Evolutionary conservation across 257 asterid genomes (phyloP).

Genomic region (Penstemon newberryi): DNA sequence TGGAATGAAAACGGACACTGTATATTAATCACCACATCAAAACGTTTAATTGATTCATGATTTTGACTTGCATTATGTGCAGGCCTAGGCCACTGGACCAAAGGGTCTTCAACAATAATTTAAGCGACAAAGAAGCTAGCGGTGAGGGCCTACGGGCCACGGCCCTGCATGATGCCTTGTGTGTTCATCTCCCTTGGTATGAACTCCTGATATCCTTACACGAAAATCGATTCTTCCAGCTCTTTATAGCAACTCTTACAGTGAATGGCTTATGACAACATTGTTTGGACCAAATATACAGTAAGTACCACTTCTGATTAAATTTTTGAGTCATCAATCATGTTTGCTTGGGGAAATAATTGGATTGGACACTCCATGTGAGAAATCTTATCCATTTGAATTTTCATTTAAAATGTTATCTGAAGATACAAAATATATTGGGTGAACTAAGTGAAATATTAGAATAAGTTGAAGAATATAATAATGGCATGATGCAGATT

Average conservation of each 20-base stretch:
- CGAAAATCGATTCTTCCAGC: not conserved
- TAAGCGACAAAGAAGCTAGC: not conserved
- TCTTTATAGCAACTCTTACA: not conserved
- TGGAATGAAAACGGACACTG: too few species aligned
- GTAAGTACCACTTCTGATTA: slow-evolving; percentile 4
- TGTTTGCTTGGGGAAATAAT: not conserved
- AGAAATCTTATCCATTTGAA: not conserved
- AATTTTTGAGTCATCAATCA: not conserved
- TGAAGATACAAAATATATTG: not conserved
- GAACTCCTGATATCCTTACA: not conserved
- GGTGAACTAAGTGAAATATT: not conserved
- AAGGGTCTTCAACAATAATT: not conserved
- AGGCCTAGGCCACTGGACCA: not conserved
- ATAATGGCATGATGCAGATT: too few species aligned
- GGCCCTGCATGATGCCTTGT: not conserved
- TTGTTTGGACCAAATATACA: slow-evolving; percentile 12
- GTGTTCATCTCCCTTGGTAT: slow-evolving; percentile 14
- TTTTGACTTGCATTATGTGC: not conserved
- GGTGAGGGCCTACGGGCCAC: not conserved
- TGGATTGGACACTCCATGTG: not conserved
- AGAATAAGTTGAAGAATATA: not conserved
- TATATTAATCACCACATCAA: too few species aligned
- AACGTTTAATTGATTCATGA: too few species aligned
- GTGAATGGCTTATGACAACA: too few species aligned
- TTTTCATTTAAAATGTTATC: not conserved